Evolutionary conservation across 805 yeast species (phyloP), one percentile per base, ranked within the genome.

Genomic region (Brettanomyces nanus): DNA sequence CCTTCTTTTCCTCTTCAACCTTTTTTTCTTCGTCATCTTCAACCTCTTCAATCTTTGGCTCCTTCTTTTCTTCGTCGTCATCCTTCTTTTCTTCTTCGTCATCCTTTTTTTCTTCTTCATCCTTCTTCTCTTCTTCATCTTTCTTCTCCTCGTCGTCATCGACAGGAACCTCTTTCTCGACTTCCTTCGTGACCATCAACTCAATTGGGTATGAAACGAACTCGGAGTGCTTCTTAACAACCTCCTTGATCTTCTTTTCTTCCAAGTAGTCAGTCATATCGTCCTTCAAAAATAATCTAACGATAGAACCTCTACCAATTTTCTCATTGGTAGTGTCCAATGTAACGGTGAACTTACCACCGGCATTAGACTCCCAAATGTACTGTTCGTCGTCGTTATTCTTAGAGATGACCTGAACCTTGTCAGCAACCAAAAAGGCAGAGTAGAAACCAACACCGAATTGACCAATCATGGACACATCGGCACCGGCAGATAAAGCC

Each of bases 371-470:
- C 75, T 92, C 98, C 99, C 99, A 92, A 58, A 92, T 73, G 80
- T 92, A 92, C 75, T 92, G 99, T 66, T 92, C 97, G 65, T 92
- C 99, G 59, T 92, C 99, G 63, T 92, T 92, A 78, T 87, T 82
- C 77, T 92, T 92, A 45, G 98, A 85, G 64, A 92, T 85, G 56
- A 92, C 99, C 73, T 92, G 96, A 49, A 92, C 98, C 56, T 78
- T 85, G 73, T 92, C 99, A 57, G 98, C 97, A 63, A 92, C 98
- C 73, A 92, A 78, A 85, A 92, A 92, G 53, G 90, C 75, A 39
- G 99, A 92, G 82, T 92, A 92, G 90, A 92, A 92, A 80, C 99
- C 99, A 56, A 92, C 98, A 87, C 99, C 99, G 75, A 92, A 92
- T 74, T 92, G 98, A 78, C 99, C 99, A 72, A 92, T 92, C 98